These are phyloP conservation scores for Cercospora beticola DNA, from an alignment of 2,329 filamentous ascomycete genomes.

Conservation along the genomic window DNA sequence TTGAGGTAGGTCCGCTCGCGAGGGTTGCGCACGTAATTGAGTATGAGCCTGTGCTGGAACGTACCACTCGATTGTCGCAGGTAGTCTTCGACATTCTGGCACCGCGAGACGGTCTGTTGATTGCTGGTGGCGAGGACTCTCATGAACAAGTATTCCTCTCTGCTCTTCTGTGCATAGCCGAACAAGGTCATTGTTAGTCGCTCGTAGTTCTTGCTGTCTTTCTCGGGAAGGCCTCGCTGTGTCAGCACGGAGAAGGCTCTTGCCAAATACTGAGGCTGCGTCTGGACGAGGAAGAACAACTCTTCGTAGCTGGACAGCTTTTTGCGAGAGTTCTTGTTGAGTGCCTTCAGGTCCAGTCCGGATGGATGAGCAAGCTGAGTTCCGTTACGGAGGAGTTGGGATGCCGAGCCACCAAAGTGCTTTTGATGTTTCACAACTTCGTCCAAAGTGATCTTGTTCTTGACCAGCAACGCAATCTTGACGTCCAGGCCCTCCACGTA, in stretches of 20 bases:
- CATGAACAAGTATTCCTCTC: conserved; percentile 94
- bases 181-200: conserved; percentile 95
- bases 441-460: conserved; percentile 98
- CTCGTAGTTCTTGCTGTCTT: conserved; percentile 89
- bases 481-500: conserved; percentile 98
- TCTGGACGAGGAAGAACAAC: conserved; percentile 95
- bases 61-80: conserved; percentile 71
- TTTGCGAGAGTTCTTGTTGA: conserved; percentile 93
- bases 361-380: conserved; percentile 59
- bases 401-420: conserved; percentile 73
- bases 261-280: conserved; percentile 90
- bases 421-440: conserved; percentile 96
- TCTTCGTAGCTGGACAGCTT: conserved; percentile 98
- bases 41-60: conserved; percentile 86
- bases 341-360: conserved; percentile 87
- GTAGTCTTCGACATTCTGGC: conserved; percentile 75
- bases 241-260: conserved; percentile 81
- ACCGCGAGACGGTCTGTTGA: conserved; percentile 78
- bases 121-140: conserved; percentile 82
- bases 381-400: conserved; percentile 35
- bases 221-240: conserved; percentile 81
- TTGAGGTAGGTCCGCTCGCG: conserved; percentile 89
- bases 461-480: conserved; percentile 96
- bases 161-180: conserved; percentile 92
- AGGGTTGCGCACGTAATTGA: conserved; percentile 85